phyloP scores from a whole-genome alignment of 345 rosid genomes.

The Kernera saxatilis region DNA sequence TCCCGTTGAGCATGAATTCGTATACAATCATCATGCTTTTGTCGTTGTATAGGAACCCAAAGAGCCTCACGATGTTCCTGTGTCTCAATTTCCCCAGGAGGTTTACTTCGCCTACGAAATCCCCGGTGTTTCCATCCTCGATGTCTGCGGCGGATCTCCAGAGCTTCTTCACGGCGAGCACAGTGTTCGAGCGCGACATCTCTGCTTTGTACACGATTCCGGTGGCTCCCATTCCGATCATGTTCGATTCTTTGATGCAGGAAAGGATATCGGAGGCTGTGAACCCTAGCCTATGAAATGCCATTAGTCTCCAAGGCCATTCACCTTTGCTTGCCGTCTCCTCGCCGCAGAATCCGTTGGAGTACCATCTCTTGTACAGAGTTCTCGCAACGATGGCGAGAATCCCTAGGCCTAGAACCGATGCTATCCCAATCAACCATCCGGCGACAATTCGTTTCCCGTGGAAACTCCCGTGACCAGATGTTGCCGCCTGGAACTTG shows the following conservation, averaged over 20 bases:
- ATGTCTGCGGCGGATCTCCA: constrained; percentile 72
- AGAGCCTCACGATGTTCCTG: constrained; percentile 76
- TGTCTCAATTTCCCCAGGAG: constrained; percentile 83
- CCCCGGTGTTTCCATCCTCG: constrained; percentile 54
- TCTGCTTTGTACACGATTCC: constrained; percentile 87
- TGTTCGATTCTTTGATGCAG: constrained; percentile 69
- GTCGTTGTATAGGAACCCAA: constrained; percentile 75
- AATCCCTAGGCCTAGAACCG: constrained; percentile 49
- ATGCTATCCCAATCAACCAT: constrained; percentile 63
- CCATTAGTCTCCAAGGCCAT: constrained; percentile 95
- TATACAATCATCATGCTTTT: constrained; percentile 69
- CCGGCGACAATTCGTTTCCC: constrained; percentile 48
- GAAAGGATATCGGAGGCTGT: constrained; percentile 66
- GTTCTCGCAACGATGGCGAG: constrained; percentile 36
- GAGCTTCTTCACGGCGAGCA: constrained; percentile 81
- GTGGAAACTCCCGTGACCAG: constrained; percentile 38
- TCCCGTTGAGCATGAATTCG: constrained; percentile 84
- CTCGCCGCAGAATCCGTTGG: constrained; percentile 46
- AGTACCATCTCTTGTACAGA: constrained; percentile 52
- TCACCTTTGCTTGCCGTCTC: constrained; percentile 49
- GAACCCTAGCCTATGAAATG: constrained; percentile 86
- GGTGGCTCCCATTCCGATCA: constrained; percentile 91
- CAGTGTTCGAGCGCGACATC: constrained; percentile 40
- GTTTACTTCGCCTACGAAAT: constrained; percentile 77
- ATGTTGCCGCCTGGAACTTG: constrained; percentile 24